A percentile compares a stretch with the other conserved stretches of the same genome.
Evolutionary conservation across 257 asterid genomes (phyloP).

Genomic region (Lavandula angustifolia): DNA sequence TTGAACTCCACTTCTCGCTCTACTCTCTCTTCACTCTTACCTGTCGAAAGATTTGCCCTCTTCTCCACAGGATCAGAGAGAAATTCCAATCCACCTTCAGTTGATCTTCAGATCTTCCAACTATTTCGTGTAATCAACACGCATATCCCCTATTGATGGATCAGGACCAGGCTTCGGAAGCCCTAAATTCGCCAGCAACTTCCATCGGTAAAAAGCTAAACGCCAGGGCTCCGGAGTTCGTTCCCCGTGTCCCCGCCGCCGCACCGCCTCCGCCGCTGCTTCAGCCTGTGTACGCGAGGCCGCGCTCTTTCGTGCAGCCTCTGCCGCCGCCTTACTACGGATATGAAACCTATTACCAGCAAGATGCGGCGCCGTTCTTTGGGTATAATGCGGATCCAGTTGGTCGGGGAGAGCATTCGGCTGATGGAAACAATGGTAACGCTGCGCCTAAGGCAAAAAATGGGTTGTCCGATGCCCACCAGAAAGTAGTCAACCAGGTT

Average conservation of each 20-base stretch:
- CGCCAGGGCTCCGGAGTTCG: slow-evolving; percentile 84
- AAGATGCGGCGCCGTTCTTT: slow-evolving; percentile 37
- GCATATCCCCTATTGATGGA: slow-evolving; percentile 34
- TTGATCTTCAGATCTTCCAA: slow-evolving; percentile 21
- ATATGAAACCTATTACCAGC: slow-evolving; percentile 42
- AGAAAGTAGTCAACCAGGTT: slow-evolving; percentile 75
- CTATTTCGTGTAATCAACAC: slow-evolving; percentile 15
- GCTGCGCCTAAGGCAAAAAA: slow-evolving; percentile 34
- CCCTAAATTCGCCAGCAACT: slow-evolving; percentile 38
- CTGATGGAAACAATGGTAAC: slow-evolving; percentile 38
- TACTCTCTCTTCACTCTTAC: slow-evolving; percentile 1
- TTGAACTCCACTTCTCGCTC: slow-evolving; percentile 4
- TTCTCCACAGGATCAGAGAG: background rate
- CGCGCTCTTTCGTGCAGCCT: slow-evolving; percentile 40
- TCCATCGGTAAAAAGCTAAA: slow-evolving; percentile 51
- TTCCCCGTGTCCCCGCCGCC: slow-evolving; percentile 55
- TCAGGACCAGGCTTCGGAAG: slow-evolving; percentile 43
- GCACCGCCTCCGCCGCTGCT: slow-evolving; percentile 38
- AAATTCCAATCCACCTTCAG: background rate
- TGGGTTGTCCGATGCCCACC: slow-evolving; percentile 56
- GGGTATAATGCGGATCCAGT: slow-evolving; percentile 39
- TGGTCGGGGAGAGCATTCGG: slow-evolving; percentile 39
- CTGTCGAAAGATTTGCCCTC: background rate
- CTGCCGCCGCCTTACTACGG: slow-evolving; percentile 46
- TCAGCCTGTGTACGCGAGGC: slow-evolving; percentile 35